A percentile compares a stretch with the other conserved stretches of the same genome.
phyloP scores from a whole-genome alignment of 805 yeast species.

The Lipomyces chichibuensis region DNA sequence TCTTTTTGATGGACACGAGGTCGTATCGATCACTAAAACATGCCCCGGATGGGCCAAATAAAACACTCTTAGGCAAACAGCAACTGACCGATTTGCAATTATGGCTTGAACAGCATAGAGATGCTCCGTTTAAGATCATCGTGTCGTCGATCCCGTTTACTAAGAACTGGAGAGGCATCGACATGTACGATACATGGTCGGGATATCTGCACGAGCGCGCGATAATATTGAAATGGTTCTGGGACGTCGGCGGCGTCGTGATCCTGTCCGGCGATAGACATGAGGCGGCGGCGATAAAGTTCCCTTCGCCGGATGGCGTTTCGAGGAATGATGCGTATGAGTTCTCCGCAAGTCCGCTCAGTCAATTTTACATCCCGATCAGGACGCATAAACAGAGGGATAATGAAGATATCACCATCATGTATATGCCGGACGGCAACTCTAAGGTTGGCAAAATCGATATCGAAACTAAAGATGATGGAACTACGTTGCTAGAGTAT shows the following conservation, averaged over 20 bases:
- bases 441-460: constrained; percentile 35
- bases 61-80: constrained; percentile 37
- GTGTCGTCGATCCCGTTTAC: constrained; percentile 39
- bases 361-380: constrained; percentile 37
- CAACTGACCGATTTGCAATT: constrained; percentile 32
- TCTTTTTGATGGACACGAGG: constrained; percentile 36
- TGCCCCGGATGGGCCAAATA: constrained; percentile 29
- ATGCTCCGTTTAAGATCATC: constrained; percentile 36
- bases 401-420: constrained; percentile 33
- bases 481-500: constrained; percentile 10
- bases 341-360: constrained; percentile 38
- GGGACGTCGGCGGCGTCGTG: constrained; percentile 29
- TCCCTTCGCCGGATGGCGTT: constrained; percentile 32
- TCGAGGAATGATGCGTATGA: constrained; percentile 30
- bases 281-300: constrained; percentile 38
- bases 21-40: constrained; percentile 32
- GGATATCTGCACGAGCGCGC: constrained; percentile 36
- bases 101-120: constrained; percentile 30
- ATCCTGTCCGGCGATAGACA: constrained; percentile 38
- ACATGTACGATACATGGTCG: constrained; percentile 37
- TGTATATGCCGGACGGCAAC: constrained; percentile 34
- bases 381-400: constrained; percentile 28
- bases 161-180: constrained; percentile 37
- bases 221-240: constrained; percentile 25
- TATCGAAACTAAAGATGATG: constrained; percentile 17